phyloP scores from a whole-genome alignment of 495 filamentous ascomycete species.

The Peziza echinospora region DNA sequence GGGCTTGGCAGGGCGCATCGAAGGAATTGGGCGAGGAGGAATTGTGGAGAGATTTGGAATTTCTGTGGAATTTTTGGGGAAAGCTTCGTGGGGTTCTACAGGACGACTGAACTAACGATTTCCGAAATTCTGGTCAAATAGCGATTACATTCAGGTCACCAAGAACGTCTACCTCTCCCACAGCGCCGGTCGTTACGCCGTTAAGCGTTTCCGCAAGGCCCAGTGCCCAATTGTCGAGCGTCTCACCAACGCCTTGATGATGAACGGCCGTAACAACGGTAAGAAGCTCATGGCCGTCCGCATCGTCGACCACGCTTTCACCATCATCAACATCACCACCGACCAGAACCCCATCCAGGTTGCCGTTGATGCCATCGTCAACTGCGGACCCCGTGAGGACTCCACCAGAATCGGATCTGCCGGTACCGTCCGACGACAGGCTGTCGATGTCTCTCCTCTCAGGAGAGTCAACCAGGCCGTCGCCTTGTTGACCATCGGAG shows the following conservation, averaged over 20 bases:
- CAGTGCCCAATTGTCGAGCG: conserved; percentile 99
- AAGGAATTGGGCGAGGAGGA: neutral
- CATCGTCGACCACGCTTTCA: conserved; percentile 96
- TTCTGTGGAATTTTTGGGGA: conserved; percentile 1
- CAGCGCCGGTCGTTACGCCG: conserved; percentile 93
- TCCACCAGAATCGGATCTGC: conserved; percentile 97
- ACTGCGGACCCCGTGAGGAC: conserved; percentile 99
- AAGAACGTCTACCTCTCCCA: conserved; percentile 95
- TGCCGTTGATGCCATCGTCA: conserved; percentile 97
- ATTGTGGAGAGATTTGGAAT: conserved; percentile 4
- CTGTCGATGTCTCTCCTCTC: conserved; percentile 98
- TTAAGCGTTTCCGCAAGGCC: conserved; percentile 99
- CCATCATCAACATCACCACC: conserved; percentile 99
- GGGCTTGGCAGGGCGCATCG: neutral
- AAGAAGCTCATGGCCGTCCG: conserved; percentile 99
- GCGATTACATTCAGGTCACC: conserved; percentile 99
- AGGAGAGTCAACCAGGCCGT: conserved; percentile 99
- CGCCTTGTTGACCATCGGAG: conserved; percentile 88
- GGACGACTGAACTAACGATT: neutral
- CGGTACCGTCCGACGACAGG: conserved; percentile 97
- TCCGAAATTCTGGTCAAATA: conserved; percentile 22
- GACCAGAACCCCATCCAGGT: conserved; percentile 99
- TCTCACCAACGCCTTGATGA: conserved; percentile 99
- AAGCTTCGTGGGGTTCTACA: neutral
- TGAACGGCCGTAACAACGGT: conserved; percentile 99